Evolutionary conservation across 2,329 filamentous ascomycete genomes (phyloP).

Genomic region (Acephala macrosclerotiorum): DNA sequence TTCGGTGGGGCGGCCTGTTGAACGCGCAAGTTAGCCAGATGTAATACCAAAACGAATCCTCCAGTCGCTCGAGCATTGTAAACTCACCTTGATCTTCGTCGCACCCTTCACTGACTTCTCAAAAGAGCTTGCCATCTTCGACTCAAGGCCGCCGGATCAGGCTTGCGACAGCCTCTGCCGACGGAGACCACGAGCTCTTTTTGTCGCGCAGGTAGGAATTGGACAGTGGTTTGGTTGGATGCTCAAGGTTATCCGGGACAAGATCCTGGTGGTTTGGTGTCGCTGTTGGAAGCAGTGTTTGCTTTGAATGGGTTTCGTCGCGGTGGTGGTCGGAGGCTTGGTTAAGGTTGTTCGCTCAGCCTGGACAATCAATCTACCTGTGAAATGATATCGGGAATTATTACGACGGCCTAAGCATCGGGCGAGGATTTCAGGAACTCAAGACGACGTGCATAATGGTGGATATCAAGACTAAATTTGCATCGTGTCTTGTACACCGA

Average conservation of each 20-base stretch:
- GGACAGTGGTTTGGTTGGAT: conserved; percentile 1
- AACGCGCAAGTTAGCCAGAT: background rate
- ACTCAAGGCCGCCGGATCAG: conserved; percentile 24
- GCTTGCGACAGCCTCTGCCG: conserved; percentile 34
- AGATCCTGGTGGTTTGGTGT: conserved; percentile 6
- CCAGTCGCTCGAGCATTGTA: background rate
- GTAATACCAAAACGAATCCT: background rate
- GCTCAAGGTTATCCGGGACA: conserved; percentile 11
- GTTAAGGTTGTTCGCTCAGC: conserved; percentile 19
- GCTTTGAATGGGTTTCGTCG: conserved; percentile 10
- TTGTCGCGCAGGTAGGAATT: conserved; percentile 2
- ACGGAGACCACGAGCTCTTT: conserved; percentile 9
- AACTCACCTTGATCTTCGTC: conserved; percentile 90
- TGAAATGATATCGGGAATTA: conserved; percentile 30
- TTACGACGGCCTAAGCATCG: conserved; percentile 16
- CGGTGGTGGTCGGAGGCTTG: conserved; percentile 15
- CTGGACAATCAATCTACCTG: conserved; percentile 26
- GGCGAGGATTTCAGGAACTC: conserved; percentile 14
- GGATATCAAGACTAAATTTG: conserved; percentile 7
- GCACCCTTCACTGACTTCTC: conserved; percentile 99
- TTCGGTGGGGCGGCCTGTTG: conserved; percentile 89
- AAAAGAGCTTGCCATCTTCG: conserved; percentile 81
- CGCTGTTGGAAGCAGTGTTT: conserved; percentile 24
- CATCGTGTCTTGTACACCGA: background rate
- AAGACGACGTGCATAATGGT: conserved; percentile 17